Base-by-base conservation (phyloP, 805 yeast genomes). In the Komagataella phaffii region DNA sequence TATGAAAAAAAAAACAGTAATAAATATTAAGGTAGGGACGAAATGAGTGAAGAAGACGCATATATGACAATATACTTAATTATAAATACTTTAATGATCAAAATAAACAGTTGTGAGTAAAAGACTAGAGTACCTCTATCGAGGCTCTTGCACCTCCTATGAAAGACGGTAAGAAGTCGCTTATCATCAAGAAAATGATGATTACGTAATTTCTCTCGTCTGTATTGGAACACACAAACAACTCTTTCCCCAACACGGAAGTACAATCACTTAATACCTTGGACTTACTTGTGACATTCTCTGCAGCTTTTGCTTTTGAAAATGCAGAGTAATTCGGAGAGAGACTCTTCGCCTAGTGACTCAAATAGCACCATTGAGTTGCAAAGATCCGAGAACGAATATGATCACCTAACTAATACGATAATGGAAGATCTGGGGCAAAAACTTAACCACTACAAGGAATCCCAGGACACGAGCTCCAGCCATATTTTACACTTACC, bases 401-500 rank as follows among this genome's bases (percentile, higher is more conserved):
- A 30, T 30, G 40, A 30, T 30, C 40, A 30, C 10, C 40, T 30
- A 30, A 30, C 40, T 30, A 30, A 30, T 30, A 30, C 40, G 14
- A 30, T 30, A 10, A 30, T 30, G 14, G 40, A 30, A 30, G 40
- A 30, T 30, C 40, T 30, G 40, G 40, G 40, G 40, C 40, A 30
- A 30, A 30, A 30, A 5, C 40, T 30, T 14, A 30, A 30, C n/a
- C 40, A 8, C 40, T 30, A 30, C 40, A 30, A 30, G n/a, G 40
- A 30, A 30, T 30, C 40, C 40, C 40, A 30, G 14, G 40, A 30
- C 14, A 30, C 10, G 14, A 30, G 40, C 40, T 30, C 40, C 40
- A 30, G 14, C 4, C 40, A 30, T 8, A 30, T 30, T 14, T 14
- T 30, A 10, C 40, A 30, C 14, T 30, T 79, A 49, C 83, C 83